Percentiles rank a stretch among this genome's conserved stretches.
Conservation (phyloP, 306 rosid species). For the Cyclanthera cordifolia region DNA sequence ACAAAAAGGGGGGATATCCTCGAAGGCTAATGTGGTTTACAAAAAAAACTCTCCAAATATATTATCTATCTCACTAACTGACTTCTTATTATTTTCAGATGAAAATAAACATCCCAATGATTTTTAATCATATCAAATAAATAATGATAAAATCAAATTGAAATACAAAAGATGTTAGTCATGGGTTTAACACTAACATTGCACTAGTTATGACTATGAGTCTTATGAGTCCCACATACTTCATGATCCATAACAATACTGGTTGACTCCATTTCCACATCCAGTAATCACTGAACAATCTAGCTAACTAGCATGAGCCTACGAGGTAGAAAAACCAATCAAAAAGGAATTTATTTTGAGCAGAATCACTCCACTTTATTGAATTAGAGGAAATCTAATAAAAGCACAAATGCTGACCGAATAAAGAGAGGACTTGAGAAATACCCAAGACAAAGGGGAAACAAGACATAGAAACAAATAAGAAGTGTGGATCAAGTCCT, state of each 20-base stretch:
- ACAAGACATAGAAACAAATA: not conserved
- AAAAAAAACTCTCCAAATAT: no score
- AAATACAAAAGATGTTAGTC: not conserved
- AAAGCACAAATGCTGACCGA: not conserved
- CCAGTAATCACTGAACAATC: not conserved
- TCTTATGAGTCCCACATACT: not conserved
- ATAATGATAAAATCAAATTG: not conserved
- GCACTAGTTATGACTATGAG: no score
- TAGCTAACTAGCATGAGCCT: not conserved
- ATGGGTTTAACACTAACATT: not conserved
- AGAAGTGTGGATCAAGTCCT: not conserved
- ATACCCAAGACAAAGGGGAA: not conserved
- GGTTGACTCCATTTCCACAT: not conserved
- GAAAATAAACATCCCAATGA: not conserved
- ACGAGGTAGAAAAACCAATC: not conserved
- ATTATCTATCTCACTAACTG: not conserved
- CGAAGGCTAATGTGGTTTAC: not conserved
- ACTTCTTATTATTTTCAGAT: not conserved
- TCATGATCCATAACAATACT: not conserved
- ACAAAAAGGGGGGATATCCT: not conserved
- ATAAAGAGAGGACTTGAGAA: not conserved
- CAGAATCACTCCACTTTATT: not conserved
- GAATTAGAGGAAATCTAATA: not conserved
- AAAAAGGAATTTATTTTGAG: not conserved
- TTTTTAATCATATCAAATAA: not conserved